Base-by-base conservation (phyloP, 805 yeast genomes). In the Candida ovalis region DNA sequence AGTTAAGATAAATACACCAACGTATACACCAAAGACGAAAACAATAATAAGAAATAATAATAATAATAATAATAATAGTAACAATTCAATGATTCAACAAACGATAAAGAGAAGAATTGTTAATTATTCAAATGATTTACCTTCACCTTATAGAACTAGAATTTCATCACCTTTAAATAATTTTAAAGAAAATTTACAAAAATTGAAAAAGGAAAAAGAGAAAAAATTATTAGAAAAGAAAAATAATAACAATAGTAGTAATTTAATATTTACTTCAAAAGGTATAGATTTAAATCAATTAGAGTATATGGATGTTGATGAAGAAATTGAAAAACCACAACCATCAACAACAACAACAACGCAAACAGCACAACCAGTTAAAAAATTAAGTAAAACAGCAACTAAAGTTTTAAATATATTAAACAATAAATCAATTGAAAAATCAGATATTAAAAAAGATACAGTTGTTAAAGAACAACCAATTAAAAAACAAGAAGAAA, bases 121-220 rank as follows among this genome's bases (percentile, higher is more conserved):
- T 4, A 54, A 51, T 22, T 66, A 62, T 39, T 55, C 66, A 5
- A 45, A 58, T 8, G 46, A 58, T 8, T 50, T 62, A 10, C 63
- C 68, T 4, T 59, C 62, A 1, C 64, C 67, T 3, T 55, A 58
- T 40, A 53, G 59, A 35, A 47, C 54, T 27, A 51, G 65, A 33
- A 51, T 61, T 3, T 53, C 58, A 8, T 61, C 70, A 3, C 68
- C 70, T 4, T 51, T 65, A 27, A 54, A 54, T 4, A 45, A 57
- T 6, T 56, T 51, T 43, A 46, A 57, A n/a, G 61, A 52, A 32
- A n/a, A 7, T 25, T 10, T 7, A 25, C 28, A 25, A 51, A n/a
- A n/a, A n/a, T n/a, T n/a, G n/a, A n/a, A n/a, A n/a, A n/a, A n/a
- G n/a, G n/a, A 49, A 28, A 53, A 50, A 37, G 50, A 53, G 40